A percentile compares a stretch with the other conserved stretches of the same genome.
These are phyloP conservation scores for Rhizomucor miehei DNA, from an alignment of 371 early-diverging fungal species.

Conservation along the genomic window DNA sequence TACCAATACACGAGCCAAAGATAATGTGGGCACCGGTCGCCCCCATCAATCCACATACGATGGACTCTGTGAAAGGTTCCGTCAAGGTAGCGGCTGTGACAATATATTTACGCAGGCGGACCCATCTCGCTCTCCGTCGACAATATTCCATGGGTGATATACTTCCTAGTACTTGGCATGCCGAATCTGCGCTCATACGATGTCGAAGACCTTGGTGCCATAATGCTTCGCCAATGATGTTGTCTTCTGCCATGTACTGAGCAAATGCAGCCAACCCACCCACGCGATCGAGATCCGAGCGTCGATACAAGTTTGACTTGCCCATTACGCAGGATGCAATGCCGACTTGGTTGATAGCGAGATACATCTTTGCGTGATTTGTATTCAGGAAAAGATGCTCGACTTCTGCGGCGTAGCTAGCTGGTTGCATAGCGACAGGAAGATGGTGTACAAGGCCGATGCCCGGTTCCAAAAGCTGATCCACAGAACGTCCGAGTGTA, in stretches of 20 bases:
- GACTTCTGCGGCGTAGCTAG: slow-evolving; percentile 76
- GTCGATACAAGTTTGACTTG: slow-evolving; percentile 90
- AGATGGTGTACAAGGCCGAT: slow-evolving; percentile 94
- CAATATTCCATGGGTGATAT: slow-evolving; percentile 75
- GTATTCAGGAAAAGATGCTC: slow-evolving; percentile 86
- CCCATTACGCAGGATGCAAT: slow-evolving; percentile 90
- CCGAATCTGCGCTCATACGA: slow-evolving; percentile 80
- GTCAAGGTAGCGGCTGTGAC: slow-evolving; percentile 81
- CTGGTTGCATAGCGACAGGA: slow-evolving; percentile 73
- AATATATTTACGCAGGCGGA: slow-evolving; percentile 87
- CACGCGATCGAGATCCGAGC: slow-evolving; percentile 73
- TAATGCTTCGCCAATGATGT: slow-evolving; percentile 84
- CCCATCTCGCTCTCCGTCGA: slow-evolving; percentile 85
- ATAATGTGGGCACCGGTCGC: slow-evolving; percentile 50
- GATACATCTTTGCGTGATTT: slow-evolving; percentile 92
- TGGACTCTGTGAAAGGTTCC: slow-evolving; percentile 91
- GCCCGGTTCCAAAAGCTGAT: slow-evolving; percentile 61
- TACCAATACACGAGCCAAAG: slow-evolving; percentile 39
- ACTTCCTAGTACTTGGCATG: slow-evolving; percentile 79
- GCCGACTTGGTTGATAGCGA: slow-evolving; percentile 82
- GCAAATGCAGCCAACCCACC: slow-evolving; percentile 87
- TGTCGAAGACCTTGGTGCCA: slow-evolving; percentile 82
- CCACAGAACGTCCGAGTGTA: slow-evolving; percentile 78
- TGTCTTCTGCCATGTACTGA: slow-evolving; percentile 92
- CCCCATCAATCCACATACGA: slow-evolving; percentile 74